Percentiles rank a stretch among this genome's conserved stretches.
phyloP scores from a whole-genome alignment of 352 stramenopile species.

The Pythium insidiosum region DNA sequence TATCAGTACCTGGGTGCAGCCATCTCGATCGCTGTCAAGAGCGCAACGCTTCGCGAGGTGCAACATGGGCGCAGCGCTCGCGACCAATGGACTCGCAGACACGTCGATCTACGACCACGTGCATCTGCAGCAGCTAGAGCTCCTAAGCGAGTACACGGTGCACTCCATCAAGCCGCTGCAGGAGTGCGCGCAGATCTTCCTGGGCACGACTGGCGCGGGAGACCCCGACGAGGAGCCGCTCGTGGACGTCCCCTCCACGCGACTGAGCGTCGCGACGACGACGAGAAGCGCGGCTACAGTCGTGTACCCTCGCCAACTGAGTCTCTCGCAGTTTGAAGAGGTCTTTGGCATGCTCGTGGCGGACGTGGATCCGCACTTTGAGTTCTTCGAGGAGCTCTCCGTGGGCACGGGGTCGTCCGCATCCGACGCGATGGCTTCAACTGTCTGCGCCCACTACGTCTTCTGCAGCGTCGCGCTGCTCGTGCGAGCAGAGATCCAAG shows the following conservation, averaged over 20 bases:
- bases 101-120: no score
- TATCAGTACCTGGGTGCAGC: no score
- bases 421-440: no score
- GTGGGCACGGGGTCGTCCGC: no score
- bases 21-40: no score
- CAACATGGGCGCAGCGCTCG: not conserved
- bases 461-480: conserved; percentile 53
- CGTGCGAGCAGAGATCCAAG: conserved; percentile 38
- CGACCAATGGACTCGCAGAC: not conserved
- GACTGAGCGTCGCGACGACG: not conserved
- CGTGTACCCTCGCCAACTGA: conserved; percentile 40
- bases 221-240: conserved; percentile 21
- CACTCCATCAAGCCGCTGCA: conserved; percentile 37
- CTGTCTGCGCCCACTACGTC: conserved; percentile 40
- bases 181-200: conserved; percentile 53
- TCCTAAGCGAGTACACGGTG: conserved; percentile 48
- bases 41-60: no score
- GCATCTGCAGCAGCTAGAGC: conserved; percentile 17
- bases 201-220: conserved; percentile 13
- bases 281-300: not conserved
- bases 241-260: not conserved
- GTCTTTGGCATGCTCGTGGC: conserved; percentile 67
- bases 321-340: conserved; percentile 52
- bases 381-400: conserved; percentile 34
- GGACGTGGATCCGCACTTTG: conserved; percentile 56